Evolutionary conservation across 805 yeast species (phyloP).

Genomic region (Cephaloascus albidus): DNA sequence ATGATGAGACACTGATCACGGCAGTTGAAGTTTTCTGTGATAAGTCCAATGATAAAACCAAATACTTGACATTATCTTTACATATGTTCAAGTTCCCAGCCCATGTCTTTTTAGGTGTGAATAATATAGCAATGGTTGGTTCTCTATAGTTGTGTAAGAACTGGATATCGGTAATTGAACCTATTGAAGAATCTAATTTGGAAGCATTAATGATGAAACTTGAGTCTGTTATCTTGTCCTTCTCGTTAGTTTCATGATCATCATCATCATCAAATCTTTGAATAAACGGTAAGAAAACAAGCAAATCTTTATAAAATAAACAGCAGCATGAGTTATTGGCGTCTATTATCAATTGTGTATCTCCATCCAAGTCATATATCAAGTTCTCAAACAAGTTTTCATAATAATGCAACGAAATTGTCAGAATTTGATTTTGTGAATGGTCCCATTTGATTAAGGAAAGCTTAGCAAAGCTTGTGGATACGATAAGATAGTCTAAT

Average conservation of each 20-base stretch:
- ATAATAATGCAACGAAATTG: slow-evolving; percentile 79
- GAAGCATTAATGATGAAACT: slow-evolving; percentile 55
- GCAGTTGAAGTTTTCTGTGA: slow-evolving; percentile 49
- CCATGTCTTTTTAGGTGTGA: slow-evolving; percentile 59
- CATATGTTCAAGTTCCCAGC: slow-evolving; percentile 57
- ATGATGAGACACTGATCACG: slow-evolving; percentile 50
- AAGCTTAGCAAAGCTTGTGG: slow-evolving; percentile 69
- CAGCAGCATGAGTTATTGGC: slow-evolving; percentile 50
- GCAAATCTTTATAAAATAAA: slow-evolving; percentile 53
- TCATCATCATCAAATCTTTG: slow-evolving; percentile 30
- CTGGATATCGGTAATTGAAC: slow-evolving; percentile 59
- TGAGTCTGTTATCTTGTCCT: slow-evolving; percentile 17
- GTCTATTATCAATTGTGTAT: slow-evolving; percentile 46
- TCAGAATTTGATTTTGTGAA: slow-evolving; percentile 40
- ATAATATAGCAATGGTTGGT: slow-evolving; percentile 71
- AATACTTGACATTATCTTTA: slow-evolving; percentile 54
- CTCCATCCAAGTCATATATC: slow-evolving; percentile 30
- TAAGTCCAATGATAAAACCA: slow-evolving; percentile 63
- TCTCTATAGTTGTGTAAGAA: slow-evolving; percentile 70
- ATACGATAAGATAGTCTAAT: slow-evolving; percentile 52
- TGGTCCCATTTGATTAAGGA: slow-evolving; percentile 69
- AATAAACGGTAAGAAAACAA: slow-evolving; percentile 64
- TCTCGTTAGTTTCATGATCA: slow-evolving; percentile 10
- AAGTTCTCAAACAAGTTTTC: slow-evolving; percentile 54
- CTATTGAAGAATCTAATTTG: slow-evolving; percentile 45